Base-by-base conservation (phyloP, 106 monocot genomes). In the Vanilla planifolia region DNA sequence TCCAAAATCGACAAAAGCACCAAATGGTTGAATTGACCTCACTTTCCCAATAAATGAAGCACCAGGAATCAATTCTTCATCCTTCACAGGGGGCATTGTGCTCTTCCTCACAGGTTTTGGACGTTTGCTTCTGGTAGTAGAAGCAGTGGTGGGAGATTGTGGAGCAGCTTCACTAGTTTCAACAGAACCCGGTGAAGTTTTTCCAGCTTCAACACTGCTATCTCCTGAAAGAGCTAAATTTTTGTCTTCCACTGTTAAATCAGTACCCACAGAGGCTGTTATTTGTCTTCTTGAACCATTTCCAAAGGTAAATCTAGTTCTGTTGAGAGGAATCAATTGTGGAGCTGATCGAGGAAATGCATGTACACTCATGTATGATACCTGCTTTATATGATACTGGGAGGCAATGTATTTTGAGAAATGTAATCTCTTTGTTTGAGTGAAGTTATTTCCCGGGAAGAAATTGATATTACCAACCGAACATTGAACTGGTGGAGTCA, bases 21-120 rank as follows among this genome's bases (percentile, higher is more conserved):
- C 95, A 75, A 96, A 96, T 61, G 91, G 87, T 22, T 91, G 83
- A 62, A 96, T 79, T 21, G 95, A 90, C 66, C 90, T 86, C n/a
- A 96, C 86, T 79, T 87, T 87, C 51, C 95, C 95, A 0, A 65
- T 79, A 71, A 90, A 96, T 16, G 83, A 71, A 61, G 89, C 80
- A 47, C 95, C 95, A 8, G 90, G 81, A 46, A 81, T 61, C 36
- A 96, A 64, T 60, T 87, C 87, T 43, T 87, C 90, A 48, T 90
- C 72, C 45, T 79, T 96, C 43, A 96, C 79, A 35, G 76, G 67
- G 8, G 84, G 84, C 90, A 96, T 86, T n/a, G 83, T 76, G 59
- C 90, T 86, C 75, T 77, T 96, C 30, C 80, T 78, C 15, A 41
- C 55, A 21, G 80, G 61, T 66, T 81, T 84, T 3, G 71, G 27